phyloP scores from a whole-genome alignment of 2,329 filamentous ascomycete genomes.

The Colletotrichum australisinense region DNA sequence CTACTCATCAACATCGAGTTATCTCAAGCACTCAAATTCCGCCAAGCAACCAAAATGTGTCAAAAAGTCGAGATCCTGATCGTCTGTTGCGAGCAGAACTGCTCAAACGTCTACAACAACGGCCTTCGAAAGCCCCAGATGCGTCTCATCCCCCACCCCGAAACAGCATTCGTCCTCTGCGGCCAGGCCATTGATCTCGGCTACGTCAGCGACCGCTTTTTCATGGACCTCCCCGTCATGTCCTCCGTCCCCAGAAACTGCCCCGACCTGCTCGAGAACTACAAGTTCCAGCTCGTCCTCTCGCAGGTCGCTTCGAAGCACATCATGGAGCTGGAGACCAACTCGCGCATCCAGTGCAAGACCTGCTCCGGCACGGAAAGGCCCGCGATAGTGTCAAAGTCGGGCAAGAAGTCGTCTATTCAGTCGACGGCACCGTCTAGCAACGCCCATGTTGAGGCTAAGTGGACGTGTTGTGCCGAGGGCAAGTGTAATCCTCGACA shows the following conservation, averaged over 20 bases:
- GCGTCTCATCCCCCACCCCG: neutral
- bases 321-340: neutral
- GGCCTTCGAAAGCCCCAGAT: neutral
- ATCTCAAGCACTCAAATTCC: neutral
- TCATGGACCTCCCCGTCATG: neutral
- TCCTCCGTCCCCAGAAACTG: neutral
- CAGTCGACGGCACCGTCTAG: neutral
- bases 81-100: neutral
- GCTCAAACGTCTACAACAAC: neutral
- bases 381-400: neutral
- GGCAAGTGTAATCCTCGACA: neutral
- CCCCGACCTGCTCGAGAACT: neutral
- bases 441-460: neutral
- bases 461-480: neutral
- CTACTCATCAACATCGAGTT: neutral
- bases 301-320: neutral
- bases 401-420: neutral
- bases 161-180: neutral
- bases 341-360: neutral
- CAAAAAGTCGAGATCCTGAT: neutral
- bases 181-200: neutral
- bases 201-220: neutral
- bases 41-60: neutral
- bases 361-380: neutral
- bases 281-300: neutral